Evolutionary conservation across 306 rosid genomes (phyloP).

Genomic region (Medicago lupulina): DNA sequence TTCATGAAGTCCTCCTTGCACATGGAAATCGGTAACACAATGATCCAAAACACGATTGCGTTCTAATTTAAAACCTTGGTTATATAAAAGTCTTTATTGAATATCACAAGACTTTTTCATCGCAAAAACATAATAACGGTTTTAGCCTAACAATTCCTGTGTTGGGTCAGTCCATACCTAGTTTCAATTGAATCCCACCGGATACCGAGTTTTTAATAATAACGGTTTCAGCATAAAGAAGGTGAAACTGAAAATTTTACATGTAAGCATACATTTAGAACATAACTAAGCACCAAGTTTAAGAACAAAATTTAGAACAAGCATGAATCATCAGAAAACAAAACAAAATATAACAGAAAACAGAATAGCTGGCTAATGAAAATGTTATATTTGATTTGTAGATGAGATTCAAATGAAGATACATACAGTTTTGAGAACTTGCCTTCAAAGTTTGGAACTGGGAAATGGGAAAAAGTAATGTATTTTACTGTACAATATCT

Average conservation of each 20-base stretch:
- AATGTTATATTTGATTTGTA: neutral
- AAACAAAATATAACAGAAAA: neutral
- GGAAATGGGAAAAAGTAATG: neutral
- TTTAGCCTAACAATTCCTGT: neutral
- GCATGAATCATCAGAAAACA: slow-evolving; percentile 5
- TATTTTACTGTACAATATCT: neutral
- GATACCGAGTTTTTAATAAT: too few relatives aligned
- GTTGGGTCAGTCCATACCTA: too few relatives aligned
- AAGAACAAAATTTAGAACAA: slow-evolving; percentile 20
- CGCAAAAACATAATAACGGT: neutral
- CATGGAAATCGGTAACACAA: neutral
- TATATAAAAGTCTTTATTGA: too few relatives aligned
- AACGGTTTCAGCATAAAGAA: neutral
- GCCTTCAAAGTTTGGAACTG: neutral
- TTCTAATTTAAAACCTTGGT: neutral
- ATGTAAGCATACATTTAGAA: neutral
- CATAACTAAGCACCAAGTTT: slow-evolving; percentile 14
- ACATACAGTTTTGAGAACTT: slow-evolving; percentile 23
- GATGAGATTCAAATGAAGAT: slow-evolving; percentile 13
- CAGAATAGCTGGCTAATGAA: neutral
- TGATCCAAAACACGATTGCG: neutral
- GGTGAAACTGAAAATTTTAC: neutral
- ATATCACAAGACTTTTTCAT: too few relatives aligned
- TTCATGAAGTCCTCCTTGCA: too few relatives aligned
- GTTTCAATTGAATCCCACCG: too few relatives aligned